Evolutionary conservation across 2,329 filamentous ascomycete genomes (phyloP).

Genomic region (Xylaria sp.): DNA sequence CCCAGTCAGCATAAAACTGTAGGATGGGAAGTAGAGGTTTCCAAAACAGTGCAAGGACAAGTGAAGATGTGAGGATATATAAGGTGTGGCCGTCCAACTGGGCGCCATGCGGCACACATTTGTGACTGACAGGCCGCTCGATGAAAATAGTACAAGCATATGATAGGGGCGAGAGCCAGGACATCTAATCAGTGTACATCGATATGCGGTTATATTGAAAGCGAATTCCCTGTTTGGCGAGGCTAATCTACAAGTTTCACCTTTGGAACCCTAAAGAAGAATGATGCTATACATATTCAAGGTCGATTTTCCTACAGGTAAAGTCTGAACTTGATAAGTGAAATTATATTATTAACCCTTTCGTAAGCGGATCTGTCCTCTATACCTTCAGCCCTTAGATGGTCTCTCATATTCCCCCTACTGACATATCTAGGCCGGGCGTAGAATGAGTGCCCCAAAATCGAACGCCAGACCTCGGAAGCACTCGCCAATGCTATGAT

Average conservation of each 20-base stretch:
- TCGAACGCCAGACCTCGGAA: conserved; percentile 1
- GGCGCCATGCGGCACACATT: too few species aligned
- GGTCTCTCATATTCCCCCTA: neutral
- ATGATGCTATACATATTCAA: neutral
- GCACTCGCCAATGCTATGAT: conserved; percentile 9
- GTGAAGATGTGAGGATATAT: too few species aligned
- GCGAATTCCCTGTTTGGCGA: neutral
- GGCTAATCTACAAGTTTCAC: neutral
- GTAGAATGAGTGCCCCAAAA: conserved; percentile 6
- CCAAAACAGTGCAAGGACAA: too few species aligned
- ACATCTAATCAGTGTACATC: too few species aligned
- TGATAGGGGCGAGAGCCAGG: neutral
- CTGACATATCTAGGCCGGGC: neutral
- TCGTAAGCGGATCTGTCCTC: conserved; percentile 3
- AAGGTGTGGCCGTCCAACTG: too few species aligned
- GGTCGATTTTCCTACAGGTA: neutral
- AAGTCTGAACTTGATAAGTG: neutral
- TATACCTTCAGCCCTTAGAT: neutral
- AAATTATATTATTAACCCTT: conserved; percentile 28
- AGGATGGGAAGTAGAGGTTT: too few species aligned
- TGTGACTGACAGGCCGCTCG: too few species aligned
- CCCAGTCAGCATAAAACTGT: too few species aligned
- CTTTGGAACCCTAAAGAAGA: neutral
- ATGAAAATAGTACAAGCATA: neutral
- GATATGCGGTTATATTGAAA: neutral